phyloP scores from a whole-genome alignment of 345 rosid genomes.

The Pugionium dolabratum region DNA sequence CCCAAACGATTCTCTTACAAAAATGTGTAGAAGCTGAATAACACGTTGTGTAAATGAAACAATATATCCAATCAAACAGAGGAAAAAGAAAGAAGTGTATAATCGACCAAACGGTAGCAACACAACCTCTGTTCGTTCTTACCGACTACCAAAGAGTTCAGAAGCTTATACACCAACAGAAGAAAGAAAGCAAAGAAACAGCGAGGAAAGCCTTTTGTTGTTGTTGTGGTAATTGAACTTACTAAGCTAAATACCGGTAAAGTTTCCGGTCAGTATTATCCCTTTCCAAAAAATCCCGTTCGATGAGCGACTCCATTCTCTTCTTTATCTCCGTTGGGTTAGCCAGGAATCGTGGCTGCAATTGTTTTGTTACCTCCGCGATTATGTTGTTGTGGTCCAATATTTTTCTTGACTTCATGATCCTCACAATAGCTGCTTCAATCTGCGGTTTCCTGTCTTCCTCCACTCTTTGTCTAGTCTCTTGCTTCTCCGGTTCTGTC shows the following conservation, averaged over 20 bases:
- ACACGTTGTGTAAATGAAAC: too few relatives aligned
- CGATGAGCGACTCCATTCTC: conserved; percentile 94
- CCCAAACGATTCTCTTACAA: neutral
- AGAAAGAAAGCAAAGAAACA: conserved; percentile 19
- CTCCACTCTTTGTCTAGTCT: conserved; percentile 97
- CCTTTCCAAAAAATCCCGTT: conserved; percentile 97
- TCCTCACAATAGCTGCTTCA: conserved; percentile 96
- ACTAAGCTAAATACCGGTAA: conserved; percentile 88
- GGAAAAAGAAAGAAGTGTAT: conserved; percentile 25
- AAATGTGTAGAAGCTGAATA: too few relatives aligned
- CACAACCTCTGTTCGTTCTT: neutral
- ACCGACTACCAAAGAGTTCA: neutral
- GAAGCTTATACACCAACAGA: conserved; percentile 32
- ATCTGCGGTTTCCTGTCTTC: conserved; percentile 99
- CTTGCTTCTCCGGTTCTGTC: conserved; percentile 96
- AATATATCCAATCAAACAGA: neutral
- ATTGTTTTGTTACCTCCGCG: conserved; percentile 90
- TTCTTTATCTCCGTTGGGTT: conserved; percentile 96
- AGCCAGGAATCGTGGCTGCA: conserved; percentile 92
- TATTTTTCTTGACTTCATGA: conserved; percentile 96
- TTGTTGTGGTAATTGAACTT: conserved; percentile 21
- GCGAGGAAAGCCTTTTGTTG: neutral
- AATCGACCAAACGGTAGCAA: neutral
- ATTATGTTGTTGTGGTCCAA: conserved; percentile 94
- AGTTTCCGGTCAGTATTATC: conserved; percentile 80